phyloP scores from a whole-genome alignment of 257 asterid genomes.

The Nemophila menziesii region DNA sequence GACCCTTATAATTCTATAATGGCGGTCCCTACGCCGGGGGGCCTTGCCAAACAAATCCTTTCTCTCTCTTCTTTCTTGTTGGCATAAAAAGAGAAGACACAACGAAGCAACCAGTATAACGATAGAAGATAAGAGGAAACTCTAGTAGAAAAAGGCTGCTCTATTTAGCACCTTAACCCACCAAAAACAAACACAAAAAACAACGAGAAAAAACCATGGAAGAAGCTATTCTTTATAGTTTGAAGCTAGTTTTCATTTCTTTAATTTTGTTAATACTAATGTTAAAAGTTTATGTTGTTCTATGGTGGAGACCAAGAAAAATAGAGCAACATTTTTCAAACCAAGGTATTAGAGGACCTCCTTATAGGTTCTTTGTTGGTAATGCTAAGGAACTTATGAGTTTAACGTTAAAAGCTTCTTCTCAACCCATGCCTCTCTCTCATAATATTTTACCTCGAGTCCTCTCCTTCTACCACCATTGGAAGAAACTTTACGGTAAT shows the following conservation, averaged over 20 bases:
- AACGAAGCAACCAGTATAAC: slow-evolving; percentile 12
- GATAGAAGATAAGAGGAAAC: slow-evolving; percentile 8
- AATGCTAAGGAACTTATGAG: slow-evolving; percentile 42
- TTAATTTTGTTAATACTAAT: slow-evolving; percentile 6
- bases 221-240: slow-evolving; percentile 11
- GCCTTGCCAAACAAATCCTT: slow-evolving; percentile 35
- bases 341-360: slow-evolving; percentile 44
- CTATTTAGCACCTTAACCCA: not conserved
- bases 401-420: slow-evolving; percentile 33
- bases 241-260: slow-evolving; percentile 14
- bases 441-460: slow-evolving; percentile 41
- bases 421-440: slow-evolving; percentile 32
- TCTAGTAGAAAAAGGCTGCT: not conserved
- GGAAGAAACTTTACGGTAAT: slow-evolving; percentile 41
- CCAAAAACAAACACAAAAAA: not conserved
- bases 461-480: slow-evolving; percentile 39
- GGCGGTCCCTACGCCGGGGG: slow-evolving; percentile 60
- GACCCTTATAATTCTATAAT: slow-evolving; percentile 42
- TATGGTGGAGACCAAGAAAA: slow-evolving; percentile 37
- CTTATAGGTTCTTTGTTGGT: slow-evolving; percentile 31
- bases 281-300: slow-evolving; percentile 14
- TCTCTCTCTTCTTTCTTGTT: slow-evolving; percentile 18
- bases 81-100: slow-evolving; percentile 37
- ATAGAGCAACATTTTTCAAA: slow-evolving; percentile 35
- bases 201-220: slow-evolving; percentile 15